Percentiles rank a stretch among this genome's conserved stretches.
Conservation (phyloP, 73 alveolate species). For the Paramecium primaurelia region DNA sequence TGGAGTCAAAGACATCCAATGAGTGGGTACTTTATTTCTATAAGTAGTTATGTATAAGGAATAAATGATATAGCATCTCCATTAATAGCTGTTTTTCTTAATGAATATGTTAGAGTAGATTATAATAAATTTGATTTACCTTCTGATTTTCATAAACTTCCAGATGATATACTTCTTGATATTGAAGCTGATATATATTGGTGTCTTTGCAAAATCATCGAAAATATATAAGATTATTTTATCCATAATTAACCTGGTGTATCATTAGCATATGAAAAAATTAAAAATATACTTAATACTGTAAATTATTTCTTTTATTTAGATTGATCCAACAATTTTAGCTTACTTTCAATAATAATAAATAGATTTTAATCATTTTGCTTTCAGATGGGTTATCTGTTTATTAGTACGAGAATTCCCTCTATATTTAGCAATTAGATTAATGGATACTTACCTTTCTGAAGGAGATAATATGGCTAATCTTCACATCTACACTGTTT, state of each 20-base stretch:
- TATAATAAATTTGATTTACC: slow-evolving; percentile 54
- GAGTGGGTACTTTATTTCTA: slow-evolving; percentile 29
- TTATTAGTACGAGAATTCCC: slow-evolving; percentile 50
- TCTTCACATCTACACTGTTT: slow-evolving; percentile 25
- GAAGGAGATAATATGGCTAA: slow-evolving; percentile 50
- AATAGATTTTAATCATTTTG: slow-evolving; percentile 44
- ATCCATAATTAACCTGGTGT: slow-evolving; percentile 61
- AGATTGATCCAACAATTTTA: slow-evolving; percentile 36
- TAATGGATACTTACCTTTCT: slow-evolving; percentile 51
- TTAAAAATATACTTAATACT: not conserved
- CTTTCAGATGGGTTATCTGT: slow-evolving; percentile 49
- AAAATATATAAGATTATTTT: slow-evolving; percentile 36
- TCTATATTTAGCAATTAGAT: slow-evolving; percentile 22
- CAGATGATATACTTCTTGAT: slow-evolving; percentile 44
- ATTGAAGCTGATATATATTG: slow-evolving; percentile 62
- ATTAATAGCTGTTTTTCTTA: slow-evolving; percentile 43
- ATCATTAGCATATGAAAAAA: not conserved
- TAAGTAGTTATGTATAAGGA: slow-evolving; percentile 51
- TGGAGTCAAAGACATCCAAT: slow-evolving; percentile 63
- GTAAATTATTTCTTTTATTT: not conserved
- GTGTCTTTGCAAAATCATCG: slow-evolving; percentile 61
- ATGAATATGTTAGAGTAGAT: slow-evolving; percentile 50
- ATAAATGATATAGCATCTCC: slow-evolving; percentile 60
- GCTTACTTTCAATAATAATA: not conserved
- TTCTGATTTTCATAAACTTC: slow-evolving; percentile 40